Evolutionary conservation across 345 rosid species (phyloP).

Genomic region (Melastoma malabathricum): DNA sequence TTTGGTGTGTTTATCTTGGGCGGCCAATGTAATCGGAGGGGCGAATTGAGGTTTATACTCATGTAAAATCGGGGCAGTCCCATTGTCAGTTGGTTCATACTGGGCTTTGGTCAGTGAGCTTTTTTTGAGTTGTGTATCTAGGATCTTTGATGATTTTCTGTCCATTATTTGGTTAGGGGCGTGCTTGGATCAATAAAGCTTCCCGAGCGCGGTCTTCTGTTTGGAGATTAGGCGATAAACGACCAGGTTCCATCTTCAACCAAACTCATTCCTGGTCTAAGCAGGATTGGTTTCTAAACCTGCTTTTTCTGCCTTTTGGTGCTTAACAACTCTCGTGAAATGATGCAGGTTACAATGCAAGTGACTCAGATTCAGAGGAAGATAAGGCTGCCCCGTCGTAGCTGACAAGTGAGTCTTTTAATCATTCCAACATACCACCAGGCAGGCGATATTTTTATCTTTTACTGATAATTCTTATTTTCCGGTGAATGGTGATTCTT

Average conservation of each 20-base stretch:
- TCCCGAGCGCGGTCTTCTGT: constrained; percentile 45
- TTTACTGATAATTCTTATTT: no score
- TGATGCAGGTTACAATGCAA: constrained; percentile 49
- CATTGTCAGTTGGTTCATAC: no score
- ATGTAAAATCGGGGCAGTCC: no score
- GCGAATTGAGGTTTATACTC: not conserved
- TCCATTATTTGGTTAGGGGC: constrained; percentile 29
- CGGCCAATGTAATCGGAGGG: not conserved
- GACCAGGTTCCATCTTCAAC: constrained; percentile 33
- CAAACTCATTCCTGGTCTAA: no score
- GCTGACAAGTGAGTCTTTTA: no score
- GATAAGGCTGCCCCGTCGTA: constrained; percentile 2
- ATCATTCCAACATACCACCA: no score
- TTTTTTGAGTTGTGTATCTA: no score
- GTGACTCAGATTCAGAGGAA: constrained; percentile 63
- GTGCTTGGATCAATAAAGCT: constrained; percentile 58
- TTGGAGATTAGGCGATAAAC: constrained; percentile 55
- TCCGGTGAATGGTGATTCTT: no score
- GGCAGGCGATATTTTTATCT: no score
- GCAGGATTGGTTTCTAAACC: no score
- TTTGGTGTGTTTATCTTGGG: not conserved
- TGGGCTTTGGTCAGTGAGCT: no score
- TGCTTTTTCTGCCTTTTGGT: not conserved
- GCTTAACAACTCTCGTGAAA: not conserved
- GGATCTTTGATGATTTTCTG: not conserved